Conservation (phyloP, 306 rosid species). For the Malus orientalis region DNA sequence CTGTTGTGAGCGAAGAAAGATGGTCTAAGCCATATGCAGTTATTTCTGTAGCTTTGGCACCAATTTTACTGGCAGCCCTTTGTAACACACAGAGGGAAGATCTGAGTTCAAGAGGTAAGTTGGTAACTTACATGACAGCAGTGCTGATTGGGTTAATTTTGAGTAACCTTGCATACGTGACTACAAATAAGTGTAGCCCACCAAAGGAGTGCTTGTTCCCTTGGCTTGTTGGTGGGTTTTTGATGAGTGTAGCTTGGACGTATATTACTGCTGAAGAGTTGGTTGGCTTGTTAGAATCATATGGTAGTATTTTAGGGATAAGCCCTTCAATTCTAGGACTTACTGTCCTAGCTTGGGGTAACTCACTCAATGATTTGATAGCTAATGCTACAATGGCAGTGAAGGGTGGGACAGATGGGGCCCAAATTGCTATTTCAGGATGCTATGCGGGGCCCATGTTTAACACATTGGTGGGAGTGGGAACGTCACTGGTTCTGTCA, state of each 20-base stretch:
- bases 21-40: constrained; percentile 77
- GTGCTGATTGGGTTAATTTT: constrained; percentile 43
- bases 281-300: constrained; percentile 51
- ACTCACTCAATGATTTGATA: constrained; percentile 72
- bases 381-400: constrained; percentile 65
- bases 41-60: constrained; percentile 59
- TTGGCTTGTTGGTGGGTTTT: constrained; percentile 66
- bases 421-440: constrained; percentile 69
- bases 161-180: constrained; percentile 41
- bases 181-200: constrained; percentile 42
- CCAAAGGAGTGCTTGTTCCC: constrained; percentile 53
- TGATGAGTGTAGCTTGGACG: constrained; percentile 77
- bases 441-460: constrained; percentile 84
- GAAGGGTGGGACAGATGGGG: constrained; percentile 67
- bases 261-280: constrained; percentile 64
- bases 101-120: constrained; percentile 6
- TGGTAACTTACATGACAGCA: constrained; percentile 25
- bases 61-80: constrained; percentile 42
- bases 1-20: constrained; percentile 52
- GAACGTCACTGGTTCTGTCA: constrained; percentile 47
- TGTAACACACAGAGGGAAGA: constrained; percentile 33
- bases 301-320: constrained; percentile 60
- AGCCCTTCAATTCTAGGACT: constrained; percentile 76
- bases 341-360: constrained; percentile 91
- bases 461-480: constrained; percentile 61